phyloP scores from a whole-genome alignment of 75 land plant species.

The Cupressus sempervirens region DNA sequence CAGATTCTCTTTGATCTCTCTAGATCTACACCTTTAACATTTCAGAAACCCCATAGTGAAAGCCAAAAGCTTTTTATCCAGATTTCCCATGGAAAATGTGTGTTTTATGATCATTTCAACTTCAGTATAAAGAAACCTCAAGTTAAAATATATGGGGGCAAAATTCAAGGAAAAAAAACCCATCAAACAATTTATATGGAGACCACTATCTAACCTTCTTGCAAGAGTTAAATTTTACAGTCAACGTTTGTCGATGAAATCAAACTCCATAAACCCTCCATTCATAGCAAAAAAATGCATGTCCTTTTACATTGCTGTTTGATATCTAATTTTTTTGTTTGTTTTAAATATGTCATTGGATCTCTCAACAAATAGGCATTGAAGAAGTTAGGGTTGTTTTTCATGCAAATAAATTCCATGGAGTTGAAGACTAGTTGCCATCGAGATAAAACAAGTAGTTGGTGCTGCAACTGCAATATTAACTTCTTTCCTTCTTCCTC shows the following conservation, averaged over 20 bases:
- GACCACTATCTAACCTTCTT: background rate
- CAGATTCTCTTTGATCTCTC: too few species aligned
- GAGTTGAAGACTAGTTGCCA: background rate
- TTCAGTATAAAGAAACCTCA: background rate
- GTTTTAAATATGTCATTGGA: too few species aligned
- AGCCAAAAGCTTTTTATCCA: too few species aligned
- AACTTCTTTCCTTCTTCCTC: background rate
- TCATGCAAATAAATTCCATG: background rate
- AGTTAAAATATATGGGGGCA: too few species aligned
- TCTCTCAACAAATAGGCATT: background rate
- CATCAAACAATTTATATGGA: background rate
- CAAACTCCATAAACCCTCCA: background rate
- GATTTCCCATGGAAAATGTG: too few species aligned
- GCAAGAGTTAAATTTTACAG: background rate
- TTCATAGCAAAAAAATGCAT: background rate
- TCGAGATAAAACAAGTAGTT: background rate
- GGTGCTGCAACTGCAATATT: background rate
- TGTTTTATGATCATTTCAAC: background rate
- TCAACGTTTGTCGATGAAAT: background rate
- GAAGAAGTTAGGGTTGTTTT: background rate
- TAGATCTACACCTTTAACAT: too few species aligned
- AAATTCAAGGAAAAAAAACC: background rate
- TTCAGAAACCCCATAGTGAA: too few species aligned
- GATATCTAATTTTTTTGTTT: background rate
- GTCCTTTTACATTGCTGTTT: background rate